Base-by-base conservation (phyloP, 805 yeast genomes). In the Metschnikowia dekortorum region DNA sequence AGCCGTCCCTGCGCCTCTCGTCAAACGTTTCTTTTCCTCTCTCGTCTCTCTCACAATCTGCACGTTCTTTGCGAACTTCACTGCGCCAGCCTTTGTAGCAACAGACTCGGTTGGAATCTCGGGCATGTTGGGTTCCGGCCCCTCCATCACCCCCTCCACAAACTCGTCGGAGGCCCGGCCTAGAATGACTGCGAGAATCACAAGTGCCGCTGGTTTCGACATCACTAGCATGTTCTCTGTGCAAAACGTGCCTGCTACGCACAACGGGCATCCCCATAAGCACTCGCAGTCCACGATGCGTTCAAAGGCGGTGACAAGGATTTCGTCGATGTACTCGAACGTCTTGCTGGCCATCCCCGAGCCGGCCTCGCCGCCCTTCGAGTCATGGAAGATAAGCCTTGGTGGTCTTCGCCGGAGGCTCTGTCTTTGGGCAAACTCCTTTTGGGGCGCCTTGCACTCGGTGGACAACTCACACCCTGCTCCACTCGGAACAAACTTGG, bases 371-470 rank as follows among this genome's bases (percentile, higher is more conserved):
- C 96, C 96, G 9, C 96, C 96, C 60, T 84, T 82, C 1, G 89
- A 77, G 64, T 94, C 98, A 61, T 83, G 83, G 57, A 94, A 87
- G 1, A 91, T 82, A 45, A 94, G 69, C 48, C 99, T 72, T 0
- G 96, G 96, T 0, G 98, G 98, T 39, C 99, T 70, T 50, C 79
- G 80, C 38, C 99, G 71, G 14, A 68, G 66, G 0, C 92, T 78
- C 61, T 87, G 87, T 30, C 89, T 68, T 44, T 78, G 76, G 1
- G 96, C 88, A 74, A 92, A 88, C 63, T 94, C 99, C 60, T 94
- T 94, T 56, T 90, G 96, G 0, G 99, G 97, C 0, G 98, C 97
- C 61, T 94, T 94, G 67, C 99, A 94, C 66, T 94, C 99, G 0
- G 98, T 89, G 41, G 80, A 80, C 11, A 94, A 76, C 58, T 94